Conservation (phyloP, 202 grass and related monocot species). For the Cymbopogon flexuosus region DNA sequence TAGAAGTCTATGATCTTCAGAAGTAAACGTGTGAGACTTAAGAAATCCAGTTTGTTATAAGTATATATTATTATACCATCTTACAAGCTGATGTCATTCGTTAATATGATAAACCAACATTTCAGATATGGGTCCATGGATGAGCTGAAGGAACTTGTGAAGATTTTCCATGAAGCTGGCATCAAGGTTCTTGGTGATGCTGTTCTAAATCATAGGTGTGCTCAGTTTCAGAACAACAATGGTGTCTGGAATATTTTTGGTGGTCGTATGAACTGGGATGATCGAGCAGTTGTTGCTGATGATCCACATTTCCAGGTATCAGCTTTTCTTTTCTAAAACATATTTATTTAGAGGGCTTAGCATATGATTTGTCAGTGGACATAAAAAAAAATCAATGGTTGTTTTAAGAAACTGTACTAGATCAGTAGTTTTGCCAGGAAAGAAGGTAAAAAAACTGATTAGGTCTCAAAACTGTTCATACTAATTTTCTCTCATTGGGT, state of each 20-base stretch:
- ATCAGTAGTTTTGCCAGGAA: neutral
- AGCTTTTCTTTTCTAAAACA: neutral
- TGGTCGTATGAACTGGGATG: constrained; percentile 85
- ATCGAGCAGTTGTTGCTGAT: constrained; percentile 82
- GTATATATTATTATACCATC: constrained; percentile 1
- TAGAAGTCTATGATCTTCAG: neutral
- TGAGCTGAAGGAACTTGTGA: constrained; percentile 81
- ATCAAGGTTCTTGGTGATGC: constrained; percentile 95
- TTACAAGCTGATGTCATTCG: constrained; percentile 4
- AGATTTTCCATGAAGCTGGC: constrained; percentile 62
- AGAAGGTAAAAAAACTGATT: neutral
- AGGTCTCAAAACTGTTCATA: neutral
- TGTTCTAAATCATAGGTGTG: constrained; percentile 92
- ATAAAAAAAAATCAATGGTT: too few species aligned
- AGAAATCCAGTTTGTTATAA: neutral
- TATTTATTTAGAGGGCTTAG: neutral
- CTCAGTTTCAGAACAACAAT: constrained; percentile 64
- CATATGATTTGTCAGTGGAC: neutral
- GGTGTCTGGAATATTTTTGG: constrained; percentile 97
- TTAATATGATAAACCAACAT: constrained; percentile 30
- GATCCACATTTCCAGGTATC: constrained; percentile 97
- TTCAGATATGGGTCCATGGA: constrained; percentile 85
- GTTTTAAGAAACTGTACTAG: neutral
- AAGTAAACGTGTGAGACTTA: neutral
- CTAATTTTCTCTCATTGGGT: neutral